Percentiles rank a stretch among this genome's conserved stretches.
Conservation (phyloP, 306 rosid genomes). For the Hippophae rhamnoides region DNA sequence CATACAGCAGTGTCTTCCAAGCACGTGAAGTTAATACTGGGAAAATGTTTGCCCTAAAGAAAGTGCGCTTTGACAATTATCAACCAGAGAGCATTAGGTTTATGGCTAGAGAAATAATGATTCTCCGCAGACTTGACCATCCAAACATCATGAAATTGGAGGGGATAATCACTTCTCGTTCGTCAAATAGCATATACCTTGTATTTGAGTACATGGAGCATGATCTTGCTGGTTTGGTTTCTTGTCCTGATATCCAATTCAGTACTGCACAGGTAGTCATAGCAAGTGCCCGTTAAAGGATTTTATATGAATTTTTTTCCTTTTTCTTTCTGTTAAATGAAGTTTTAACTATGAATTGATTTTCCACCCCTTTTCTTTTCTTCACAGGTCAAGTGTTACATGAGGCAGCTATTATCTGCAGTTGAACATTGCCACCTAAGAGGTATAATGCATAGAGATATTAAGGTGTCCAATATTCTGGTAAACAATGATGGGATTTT, state of each 20-base stretch:
- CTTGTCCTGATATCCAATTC: conserved; percentile 60
- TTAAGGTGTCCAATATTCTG: conserved; percentile 82
- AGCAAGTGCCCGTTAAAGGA: no score
- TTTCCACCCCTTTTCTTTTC: not conserved
- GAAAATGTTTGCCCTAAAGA: conserved; percentile 78
- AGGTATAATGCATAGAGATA: conserved; percentile 89
- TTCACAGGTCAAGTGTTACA: conserved; percentile 73
- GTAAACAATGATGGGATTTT: conserved; percentile 80
- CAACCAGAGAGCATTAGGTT: conserved; percentile 91
- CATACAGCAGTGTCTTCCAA: conserved; percentile 90
- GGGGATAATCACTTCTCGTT: conserved; percentile 68
- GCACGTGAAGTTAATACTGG: conserved; percentile 83
- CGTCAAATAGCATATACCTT: conserved; percentile 80
- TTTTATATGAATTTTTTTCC: no score
- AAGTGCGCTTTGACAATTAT: conserved; percentile 81
- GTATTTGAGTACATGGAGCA: conserved; percentile 99
- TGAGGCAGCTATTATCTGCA: conserved; percentile 91
- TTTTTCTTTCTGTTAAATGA: no score
- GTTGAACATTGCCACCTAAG: conserved; percentile 92
- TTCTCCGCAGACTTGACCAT: conserved; percentile 87
- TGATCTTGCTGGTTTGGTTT: conserved; percentile 91
- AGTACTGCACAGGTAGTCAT: conserved; percentile 47
- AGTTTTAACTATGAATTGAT: no score
- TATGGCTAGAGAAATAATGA: conserved; percentile 89
- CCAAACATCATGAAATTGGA: conserved; percentile 93